Evolutionary conservation across 2,329 filamentous ascomycete species (phyloP).

Genomic region (Penicillium sp.): DNA sequence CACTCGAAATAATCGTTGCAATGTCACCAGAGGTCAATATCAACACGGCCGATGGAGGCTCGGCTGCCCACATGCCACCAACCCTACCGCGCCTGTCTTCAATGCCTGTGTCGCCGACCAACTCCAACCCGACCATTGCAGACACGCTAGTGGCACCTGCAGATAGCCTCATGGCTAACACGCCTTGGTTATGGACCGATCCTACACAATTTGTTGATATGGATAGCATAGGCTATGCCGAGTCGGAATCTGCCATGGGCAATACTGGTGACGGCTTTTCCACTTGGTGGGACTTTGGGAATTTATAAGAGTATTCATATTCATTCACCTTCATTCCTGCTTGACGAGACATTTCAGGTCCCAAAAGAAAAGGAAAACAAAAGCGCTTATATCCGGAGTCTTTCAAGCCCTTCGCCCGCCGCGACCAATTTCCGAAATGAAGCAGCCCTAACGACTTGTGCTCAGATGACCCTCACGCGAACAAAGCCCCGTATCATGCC

Average conservation of each 20-base stretch:
- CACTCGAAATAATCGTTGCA: conserved; percentile 50
- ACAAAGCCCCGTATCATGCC: conserved; percentile 10
- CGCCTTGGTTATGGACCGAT: conserved; percentile 35
- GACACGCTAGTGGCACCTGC: conserved; percentile 31
- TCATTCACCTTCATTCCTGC: conserved; percentile 20
- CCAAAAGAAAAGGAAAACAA: background rate
- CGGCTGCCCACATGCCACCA: conserved; percentile 45
- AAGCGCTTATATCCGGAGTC: background rate
- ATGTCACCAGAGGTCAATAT: conserved; percentile 51
- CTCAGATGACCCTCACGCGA: conserved; percentile 15
- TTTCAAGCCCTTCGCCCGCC: background rate
- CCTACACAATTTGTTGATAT: conserved; percentile 31
- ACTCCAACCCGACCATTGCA: conserved; percentile 3
- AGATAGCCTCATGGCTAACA: conserved; percentile 35
- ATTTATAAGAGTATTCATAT: conserved; percentile 27
- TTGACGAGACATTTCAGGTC: conserved; percentile 13
- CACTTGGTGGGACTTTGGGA: conserved; percentile 37
- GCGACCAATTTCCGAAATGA: background rate
- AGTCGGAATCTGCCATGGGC: conserved; percentile 26
- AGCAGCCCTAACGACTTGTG: conserved; percentile 8
- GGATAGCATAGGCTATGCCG: conserved; percentile 29
- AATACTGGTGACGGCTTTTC: conserved; percentile 30
- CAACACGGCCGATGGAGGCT: conserved; percentile 51
- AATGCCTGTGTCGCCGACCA: conserved; percentile 10
- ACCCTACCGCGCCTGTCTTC: conserved; percentile 16